phyloP scores from a whole-genome alignment of 2,329 filamentous ascomycete genomes.

The Didymella pinodella region DNA sequence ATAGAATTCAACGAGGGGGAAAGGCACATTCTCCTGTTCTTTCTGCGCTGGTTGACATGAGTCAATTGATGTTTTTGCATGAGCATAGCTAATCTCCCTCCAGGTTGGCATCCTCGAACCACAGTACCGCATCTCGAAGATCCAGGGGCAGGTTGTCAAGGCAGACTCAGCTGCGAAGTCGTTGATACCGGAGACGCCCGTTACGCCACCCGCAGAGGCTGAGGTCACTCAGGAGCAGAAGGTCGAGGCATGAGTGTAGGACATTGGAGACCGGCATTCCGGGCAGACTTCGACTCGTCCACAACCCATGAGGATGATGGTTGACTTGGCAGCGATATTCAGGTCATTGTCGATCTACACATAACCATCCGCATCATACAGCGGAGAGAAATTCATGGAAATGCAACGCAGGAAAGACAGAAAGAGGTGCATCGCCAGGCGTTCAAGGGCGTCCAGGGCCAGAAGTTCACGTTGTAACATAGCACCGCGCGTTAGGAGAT shows the following conservation, averaged over 20 bases:
- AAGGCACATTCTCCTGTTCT: not conserved
- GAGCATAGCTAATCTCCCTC: not conserved
- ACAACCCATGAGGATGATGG: no score
- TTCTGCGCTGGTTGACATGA: not conserved
- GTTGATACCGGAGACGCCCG: constrained; percentile 30
- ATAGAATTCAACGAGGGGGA: not conserved
- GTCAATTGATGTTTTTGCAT: not conserved
- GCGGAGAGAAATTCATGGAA: not conserved
- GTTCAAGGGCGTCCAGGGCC: constrained; percentile 1
- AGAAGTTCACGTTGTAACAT: constrained; percentile 8
- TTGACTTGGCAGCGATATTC: no score
- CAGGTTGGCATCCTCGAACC: constrained; percentile 51
- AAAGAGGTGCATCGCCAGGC: constrained; percentile 4
- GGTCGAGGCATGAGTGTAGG: constrained; percentile 7
- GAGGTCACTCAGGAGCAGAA: constrained; percentile 21
- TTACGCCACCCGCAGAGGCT: constrained; percentile 14
- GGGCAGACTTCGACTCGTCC: no score
- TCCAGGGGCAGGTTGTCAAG: constrained; percentile 43
- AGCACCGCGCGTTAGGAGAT: not conserved
- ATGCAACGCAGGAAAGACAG: no score
- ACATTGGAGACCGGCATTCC: no score
- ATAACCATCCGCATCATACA: not conserved
- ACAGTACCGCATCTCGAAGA: constrained; percentile 45
- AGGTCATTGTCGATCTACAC: no score
- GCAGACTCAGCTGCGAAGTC: constrained; percentile 43